These are phyloP conservation scores for Mycena capillaripes DNA, from an alignment of 768 basidiomycete genomes.

Conservation along the genomic window DNA sequence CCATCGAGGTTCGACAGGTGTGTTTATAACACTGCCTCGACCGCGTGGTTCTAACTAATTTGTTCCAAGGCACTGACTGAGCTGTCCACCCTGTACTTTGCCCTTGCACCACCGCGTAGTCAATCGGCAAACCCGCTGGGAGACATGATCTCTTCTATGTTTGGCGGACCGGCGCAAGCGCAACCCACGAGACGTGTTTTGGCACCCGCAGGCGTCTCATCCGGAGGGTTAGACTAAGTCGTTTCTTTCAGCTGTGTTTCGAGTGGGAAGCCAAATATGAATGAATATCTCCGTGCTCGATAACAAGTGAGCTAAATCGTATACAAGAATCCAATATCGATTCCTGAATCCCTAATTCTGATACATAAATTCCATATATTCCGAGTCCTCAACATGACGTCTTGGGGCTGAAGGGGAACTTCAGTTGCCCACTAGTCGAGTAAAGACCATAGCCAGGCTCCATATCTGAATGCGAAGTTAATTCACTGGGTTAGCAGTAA, in stretches of 20 bases:
- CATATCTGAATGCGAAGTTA: conserved; percentile 28
- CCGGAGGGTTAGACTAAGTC: conserved; percentile 61
- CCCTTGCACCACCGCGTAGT: conserved; percentile 82
- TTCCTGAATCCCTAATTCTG: background rate
- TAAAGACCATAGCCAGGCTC: conserved; percentile 83
- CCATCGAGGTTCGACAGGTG: conserved; percentile 75
- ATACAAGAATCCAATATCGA: background rate
- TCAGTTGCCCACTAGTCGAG: conserved; percentile 58
- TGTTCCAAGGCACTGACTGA: conserved; percentile 74
- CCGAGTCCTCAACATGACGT: conserved; percentile 64
- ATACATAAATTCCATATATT: background rate
- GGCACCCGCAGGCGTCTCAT: conserved; percentile 54
- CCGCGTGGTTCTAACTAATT: background rate
- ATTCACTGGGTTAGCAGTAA: background rate
- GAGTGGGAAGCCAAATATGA: background rate
- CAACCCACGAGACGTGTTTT: conserved; percentile 59
- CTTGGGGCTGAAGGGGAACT: conserved; percentile 76
- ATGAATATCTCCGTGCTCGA: no score
- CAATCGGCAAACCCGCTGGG: conserved; percentile 86
- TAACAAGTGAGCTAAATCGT: background rate
- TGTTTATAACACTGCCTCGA: conserved; percentile 40
- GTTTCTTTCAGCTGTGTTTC: background rate
- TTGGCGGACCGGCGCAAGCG: conserved; percentile 75
- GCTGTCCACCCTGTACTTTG: conserved; percentile 85
- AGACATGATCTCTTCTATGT: conserved; percentile 90